These are phyloP conservation scores for Ceratobasidium sp. DNA, from an alignment of 1,284 basidiomycete genomes.

Conservation along the genomic window DNA sequence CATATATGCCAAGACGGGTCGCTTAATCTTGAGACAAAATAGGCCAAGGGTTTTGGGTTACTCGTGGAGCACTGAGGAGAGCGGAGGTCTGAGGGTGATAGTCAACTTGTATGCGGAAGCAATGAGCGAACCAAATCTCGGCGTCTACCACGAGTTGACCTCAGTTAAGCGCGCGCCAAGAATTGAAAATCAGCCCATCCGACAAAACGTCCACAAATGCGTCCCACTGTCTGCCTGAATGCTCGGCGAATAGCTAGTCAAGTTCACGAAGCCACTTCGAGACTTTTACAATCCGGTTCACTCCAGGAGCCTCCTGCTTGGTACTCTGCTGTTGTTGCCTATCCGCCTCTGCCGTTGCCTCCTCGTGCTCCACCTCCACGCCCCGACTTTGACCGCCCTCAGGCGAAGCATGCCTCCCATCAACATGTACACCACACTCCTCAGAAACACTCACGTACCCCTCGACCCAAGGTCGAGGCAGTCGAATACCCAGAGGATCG, in stretches of 20 bases:
- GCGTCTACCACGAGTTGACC: too few relatives aligned
- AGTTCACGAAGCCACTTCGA: conserved; percentile 89
- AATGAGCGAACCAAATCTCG: too few relatives aligned
- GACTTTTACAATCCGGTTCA: conserved; percentile 80
- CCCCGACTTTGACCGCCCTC: conserved; percentile 55
- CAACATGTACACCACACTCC: conserved; percentile 61
- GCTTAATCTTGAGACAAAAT: too few relatives aligned
- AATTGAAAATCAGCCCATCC: too few relatives aligned
- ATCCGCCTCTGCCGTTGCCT: conserved; percentile 90
- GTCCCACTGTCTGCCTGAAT: conserved; percentile 17
- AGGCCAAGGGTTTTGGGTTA: too few relatives aligned
- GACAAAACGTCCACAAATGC: conserved; percentile 9
- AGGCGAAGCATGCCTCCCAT: conserved; percentile 42
- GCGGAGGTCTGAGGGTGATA: too few relatives aligned
- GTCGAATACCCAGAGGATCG: conserved; percentile 89
- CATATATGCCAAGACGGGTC: too few relatives aligned
- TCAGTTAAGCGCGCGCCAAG: too few relatives aligned
- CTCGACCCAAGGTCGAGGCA: conserved; percentile 69
- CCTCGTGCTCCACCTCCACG: conserved; percentile 74
- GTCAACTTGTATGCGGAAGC: background rate
- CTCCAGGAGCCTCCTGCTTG: conserved; percentile 83
- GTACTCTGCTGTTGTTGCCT: conserved; percentile 87
- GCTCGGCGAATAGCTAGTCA: conserved; percentile 85
- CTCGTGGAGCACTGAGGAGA: too few relatives aligned
- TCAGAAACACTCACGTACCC: conserved; percentile 61